Conservation (phyloP, 2,329 filamentous ascomycete species). For the Sarocladium brachiariae region DNA sequence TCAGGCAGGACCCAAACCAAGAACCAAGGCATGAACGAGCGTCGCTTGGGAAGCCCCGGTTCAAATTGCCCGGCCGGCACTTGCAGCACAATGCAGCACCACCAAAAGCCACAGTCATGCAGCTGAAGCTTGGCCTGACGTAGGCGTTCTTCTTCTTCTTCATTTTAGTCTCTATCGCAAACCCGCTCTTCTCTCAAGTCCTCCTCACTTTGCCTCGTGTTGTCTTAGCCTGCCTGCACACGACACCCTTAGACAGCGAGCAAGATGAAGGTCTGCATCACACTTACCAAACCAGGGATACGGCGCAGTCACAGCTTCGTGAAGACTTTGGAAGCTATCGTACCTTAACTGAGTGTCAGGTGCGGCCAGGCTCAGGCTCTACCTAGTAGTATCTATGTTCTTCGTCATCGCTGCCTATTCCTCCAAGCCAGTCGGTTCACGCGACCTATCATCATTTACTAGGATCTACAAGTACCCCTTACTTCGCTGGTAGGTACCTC, state of each 20-base stretch:
- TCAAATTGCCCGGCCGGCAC: constrained; percentile 3
- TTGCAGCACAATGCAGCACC: too few relatives aligned
- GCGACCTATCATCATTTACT: constrained; percentile 2
- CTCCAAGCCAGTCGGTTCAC: background rate
- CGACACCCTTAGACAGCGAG: too few relatives aligned
- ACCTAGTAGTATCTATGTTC: too few relatives aligned
- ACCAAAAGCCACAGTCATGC: background rate
- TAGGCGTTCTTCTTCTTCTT: background rate
- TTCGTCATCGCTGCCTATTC: too few relatives aligned
- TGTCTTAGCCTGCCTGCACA: too few relatives aligned
- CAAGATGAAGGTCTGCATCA: background rate
- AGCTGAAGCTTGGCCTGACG: constrained; percentile 2
- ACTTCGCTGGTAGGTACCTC: too few relatives aligned
- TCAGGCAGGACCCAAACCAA: too few relatives aligned
- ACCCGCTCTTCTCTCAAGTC: background rate
- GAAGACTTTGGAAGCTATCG: too few relatives aligned
- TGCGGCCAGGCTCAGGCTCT: too few relatives aligned
- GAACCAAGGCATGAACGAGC: background rate
- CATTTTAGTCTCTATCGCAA: background rate
- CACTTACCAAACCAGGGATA: background rate
- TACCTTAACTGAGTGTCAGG: background rate
- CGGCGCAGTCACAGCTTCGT: background rate
- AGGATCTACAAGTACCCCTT: too few relatives aligned
- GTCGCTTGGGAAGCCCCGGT: background rate
- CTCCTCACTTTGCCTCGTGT: background rate